These are phyloP conservation scores for Botrytis medusae DNA, from an alignment of 2,329 filamentous ascomycete species.

Conservation along the genomic window DNA sequence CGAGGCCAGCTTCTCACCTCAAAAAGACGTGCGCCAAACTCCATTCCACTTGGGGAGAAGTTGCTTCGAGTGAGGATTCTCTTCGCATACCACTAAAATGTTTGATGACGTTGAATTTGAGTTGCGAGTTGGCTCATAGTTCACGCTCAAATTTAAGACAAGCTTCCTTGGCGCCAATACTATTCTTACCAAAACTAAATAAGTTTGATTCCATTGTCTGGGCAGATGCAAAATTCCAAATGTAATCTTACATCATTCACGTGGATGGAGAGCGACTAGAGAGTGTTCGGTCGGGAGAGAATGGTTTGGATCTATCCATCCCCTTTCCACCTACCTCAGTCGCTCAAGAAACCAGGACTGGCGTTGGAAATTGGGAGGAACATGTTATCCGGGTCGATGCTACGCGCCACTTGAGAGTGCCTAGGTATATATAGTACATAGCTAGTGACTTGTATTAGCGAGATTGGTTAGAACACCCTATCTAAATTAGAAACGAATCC, in stretches of 20 bases:
- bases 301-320: neutral
- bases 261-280: neutral
- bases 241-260: neutral
- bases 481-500: neutral
- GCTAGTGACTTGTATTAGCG: neutral
- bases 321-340: neutral
- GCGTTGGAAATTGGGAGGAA: too few relatives aligned
- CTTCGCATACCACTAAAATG: neutral
- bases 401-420: neutral
- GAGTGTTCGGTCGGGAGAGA: neutral
- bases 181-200: neutral
- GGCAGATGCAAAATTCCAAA: neutral
- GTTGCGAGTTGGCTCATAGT: neutral
- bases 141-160: neutral
- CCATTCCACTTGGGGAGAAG: neutral
- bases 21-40: neutral
- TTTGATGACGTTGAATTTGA: constrained; percentile 22
- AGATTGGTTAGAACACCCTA: neutral
- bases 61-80: neutral
- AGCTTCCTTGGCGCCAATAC: constrained; percentile 20
- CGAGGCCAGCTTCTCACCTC: too few relatives aligned
- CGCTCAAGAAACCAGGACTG: too few relatives aligned
- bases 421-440: neutral
- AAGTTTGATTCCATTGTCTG: neutral
- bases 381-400: neutral